Base-by-base conservation (phyloP, 2,329 filamentous ascomycete species). In the Colletotrichum lini region DNA sequence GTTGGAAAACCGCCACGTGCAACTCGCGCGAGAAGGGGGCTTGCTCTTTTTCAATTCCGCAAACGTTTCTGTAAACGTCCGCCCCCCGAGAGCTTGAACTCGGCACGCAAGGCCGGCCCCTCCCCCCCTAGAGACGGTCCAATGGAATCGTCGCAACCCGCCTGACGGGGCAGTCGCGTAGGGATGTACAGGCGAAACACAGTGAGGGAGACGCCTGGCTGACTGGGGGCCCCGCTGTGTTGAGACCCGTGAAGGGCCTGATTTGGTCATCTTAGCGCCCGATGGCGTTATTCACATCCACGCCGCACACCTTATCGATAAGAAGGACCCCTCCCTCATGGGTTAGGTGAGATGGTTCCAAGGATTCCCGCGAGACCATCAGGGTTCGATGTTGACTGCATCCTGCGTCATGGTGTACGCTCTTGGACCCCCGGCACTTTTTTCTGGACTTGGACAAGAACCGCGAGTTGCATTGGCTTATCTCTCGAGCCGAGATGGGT, bases 101-200 rank as follows among this genome's bases (percentile, higher is more conserved):
- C 56, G 64, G 64, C 57, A 57, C 45, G 42, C 26, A 30, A 35
- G 8, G 30, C 30, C 30, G 30, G 30, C 30, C 8, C 30, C 8
- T 9, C 30, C 30, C 13, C n/a, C 5, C 10, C 54, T n/a, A 30
- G 8, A n/a, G 2, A 26, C 13, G 13, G 26, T 21, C 68, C 64
- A 71, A 71, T 71, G 57, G 58, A 18, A 50, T 60, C 47, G 45
- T 26, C 44, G 64, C 58, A 63, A 62, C 26, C 26, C 16, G 68
- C 64, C 68, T 67, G 68, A 71, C 68, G 57, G 64, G 68, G 68
- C 35, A 71, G 64, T 62, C 44, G 23, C n/a, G 18, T 58, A 71
- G 65, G 68, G 68, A 47, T 71, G 50, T n/a, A 23, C 21, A n/a
- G 53, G 5, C 8, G 53, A 56, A 42, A 42, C 4, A 23, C n/a